Conservation (phyloP, 2,329 filamentous ascomycete genomes). For the Diaporthe aspalathi region DNA sequence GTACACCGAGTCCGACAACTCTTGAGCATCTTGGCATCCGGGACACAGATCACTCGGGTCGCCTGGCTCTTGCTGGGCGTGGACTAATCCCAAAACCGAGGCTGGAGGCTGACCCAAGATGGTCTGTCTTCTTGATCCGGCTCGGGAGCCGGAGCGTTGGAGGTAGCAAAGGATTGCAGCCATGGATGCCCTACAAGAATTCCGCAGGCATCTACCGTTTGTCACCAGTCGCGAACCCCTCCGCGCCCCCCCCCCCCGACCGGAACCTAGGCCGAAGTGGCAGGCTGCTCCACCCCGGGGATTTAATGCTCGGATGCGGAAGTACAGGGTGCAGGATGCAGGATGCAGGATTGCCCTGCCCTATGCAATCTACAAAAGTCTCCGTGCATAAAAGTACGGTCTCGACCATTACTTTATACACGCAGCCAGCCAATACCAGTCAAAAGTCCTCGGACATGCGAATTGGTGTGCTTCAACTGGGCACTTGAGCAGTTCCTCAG, state of each 20-base stretch:
- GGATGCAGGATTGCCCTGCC: slow-evolving; percentile 22
- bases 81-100: neutral
- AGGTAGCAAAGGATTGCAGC: neutral
- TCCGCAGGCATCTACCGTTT: neutral
- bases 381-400: slow-evolving; percentile 23
- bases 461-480: neutral
- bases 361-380: slow-evolving; percentile 14
- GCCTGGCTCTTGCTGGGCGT: neutral
- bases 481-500: neutral
- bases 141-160: neutral
- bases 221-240: neutral
- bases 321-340: slow-evolving; percentile 25
- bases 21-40: slow-evolving; percentile 9
- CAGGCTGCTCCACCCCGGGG: slow-evolving; percentile 22
- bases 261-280: slow-evolving; percentile 24
- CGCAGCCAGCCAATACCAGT: no score
- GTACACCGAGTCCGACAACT: neutral
- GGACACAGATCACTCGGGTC: neutral
- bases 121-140: neutral
- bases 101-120: neutral
- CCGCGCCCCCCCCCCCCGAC: neutral
- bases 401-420: neutral
- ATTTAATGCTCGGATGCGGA: slow-evolving; percentile 30
- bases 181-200: neutral
- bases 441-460: slow-evolving; percentile 6